Evolutionary conservation across 176 grass and related monocot species (phyloP), one percentile per base, ranked within the genome.

Genomic region (Carex scoparia): DNA sequence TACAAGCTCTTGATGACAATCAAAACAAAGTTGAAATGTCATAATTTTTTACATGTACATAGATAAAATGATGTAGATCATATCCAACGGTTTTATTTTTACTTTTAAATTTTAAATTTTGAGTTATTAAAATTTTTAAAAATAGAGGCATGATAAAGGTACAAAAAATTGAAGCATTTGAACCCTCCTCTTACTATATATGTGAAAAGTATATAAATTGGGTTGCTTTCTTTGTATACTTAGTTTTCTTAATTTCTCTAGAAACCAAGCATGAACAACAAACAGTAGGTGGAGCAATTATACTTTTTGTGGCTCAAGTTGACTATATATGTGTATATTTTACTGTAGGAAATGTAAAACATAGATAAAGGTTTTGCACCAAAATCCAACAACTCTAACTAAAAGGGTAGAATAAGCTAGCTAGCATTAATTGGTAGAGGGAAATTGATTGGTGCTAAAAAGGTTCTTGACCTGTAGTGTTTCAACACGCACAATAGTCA

Each of bases 401-500:
- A n/a, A 88, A 84, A 81, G 64, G 48, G 49, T 54, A 81, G 55
- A 68, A 2, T 63, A 83, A 42, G 51, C 10, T 81, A 32, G 32
- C 14, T 84, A 4, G 42, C 11, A 79, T 78, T 23, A 23, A 23
- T 23, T 54, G 84, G 23, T 86, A 53, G 42, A 49, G 31, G 12
- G 53, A 56, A 64, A 81, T 83, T 54, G 59, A 71, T 71, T 70
- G 68, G 83, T 72, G 71, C 13, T 79, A 55, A 56, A 75, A 72
- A 64, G 57, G 66, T 81, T 32, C 12, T 86, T 92, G 70, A 72
- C 81, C 40, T 84, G 23, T 76, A 61, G 16, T 5, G 53, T 68
- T 86, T 84, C 54, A 78, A 65, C 23, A 23, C 23, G 23, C 23
- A 23, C 23, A 74, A 86, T 80, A 84, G 90, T 90, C 85, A 89